A percentile compares a stretch with the other conserved stretches of the same genome.
These are phyloP conservation scores for Psidium guajava DNA, from an alignment of 345 rosid species.

Conservation along the genomic window DNA sequence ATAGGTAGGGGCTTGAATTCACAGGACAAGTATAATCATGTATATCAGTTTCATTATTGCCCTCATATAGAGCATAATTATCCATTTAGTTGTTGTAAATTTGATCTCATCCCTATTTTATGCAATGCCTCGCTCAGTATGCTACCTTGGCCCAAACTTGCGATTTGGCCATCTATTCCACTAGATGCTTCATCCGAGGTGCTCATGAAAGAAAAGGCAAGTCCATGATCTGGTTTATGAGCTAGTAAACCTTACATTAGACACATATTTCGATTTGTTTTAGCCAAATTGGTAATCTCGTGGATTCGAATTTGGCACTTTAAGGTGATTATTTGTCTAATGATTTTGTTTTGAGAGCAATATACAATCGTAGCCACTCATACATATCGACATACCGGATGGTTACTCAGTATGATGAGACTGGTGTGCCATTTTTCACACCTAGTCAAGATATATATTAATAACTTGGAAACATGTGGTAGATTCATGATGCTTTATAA, in stretches of 20 bases:
- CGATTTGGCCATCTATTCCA: conserved; percentile 92
- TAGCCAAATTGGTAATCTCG: background rate
- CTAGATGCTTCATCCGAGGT: conserved; percentile 69
- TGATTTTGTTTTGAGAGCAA: background rate
- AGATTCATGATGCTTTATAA: background rate
- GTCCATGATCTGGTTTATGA: conserved; percentile 10
- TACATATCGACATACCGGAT: background rate
- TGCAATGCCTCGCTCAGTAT: conserved; percentile 93
- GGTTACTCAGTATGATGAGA: background rate
- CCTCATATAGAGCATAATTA: background rate
- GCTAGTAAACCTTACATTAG: background rate
- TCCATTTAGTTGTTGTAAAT: background rate
- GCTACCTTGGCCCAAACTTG: conserved; percentile 98
- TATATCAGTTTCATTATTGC: background rate
- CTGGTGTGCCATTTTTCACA: background rate
- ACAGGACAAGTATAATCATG: background rate
- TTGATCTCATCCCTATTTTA: conserved; percentile 8
- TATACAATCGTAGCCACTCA: background rate
- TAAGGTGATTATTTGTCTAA: background rate
- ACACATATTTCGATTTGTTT: background rate
- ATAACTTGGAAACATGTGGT: background rate
- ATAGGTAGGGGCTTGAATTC: conserved; percentile 44
- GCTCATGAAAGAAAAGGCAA: conserved; percentile 92
- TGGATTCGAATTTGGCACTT: background rate
- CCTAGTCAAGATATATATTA: background rate